These are phyloP conservation scores for Phytophthora pistaciae DNA, from an alignment of 352 stramenopile species.

Conservation along the genomic window DNA sequence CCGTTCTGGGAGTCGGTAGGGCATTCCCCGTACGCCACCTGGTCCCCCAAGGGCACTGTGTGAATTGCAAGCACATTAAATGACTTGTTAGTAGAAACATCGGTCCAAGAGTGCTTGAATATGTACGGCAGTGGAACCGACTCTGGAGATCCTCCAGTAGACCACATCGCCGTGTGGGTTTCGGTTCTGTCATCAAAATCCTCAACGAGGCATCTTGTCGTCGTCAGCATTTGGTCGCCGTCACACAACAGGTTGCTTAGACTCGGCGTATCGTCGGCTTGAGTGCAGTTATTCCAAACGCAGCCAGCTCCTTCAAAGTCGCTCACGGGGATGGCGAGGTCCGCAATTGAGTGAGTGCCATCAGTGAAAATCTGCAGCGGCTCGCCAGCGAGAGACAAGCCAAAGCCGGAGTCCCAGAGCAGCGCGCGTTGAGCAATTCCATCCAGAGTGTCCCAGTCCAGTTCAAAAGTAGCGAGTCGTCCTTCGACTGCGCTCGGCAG, in stretches of 20 bases:
- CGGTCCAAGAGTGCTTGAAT: not conserved
- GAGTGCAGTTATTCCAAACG: slow-evolving; percentile 1
- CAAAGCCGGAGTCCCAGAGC: slow-evolving; percentile 5
- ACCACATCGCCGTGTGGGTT: not conserved
- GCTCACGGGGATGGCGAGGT: not conserved
- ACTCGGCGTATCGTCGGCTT: not conserved
- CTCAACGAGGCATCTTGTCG: not conserved
- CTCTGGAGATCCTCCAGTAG: not conserved
- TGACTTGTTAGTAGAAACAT: not conserved
- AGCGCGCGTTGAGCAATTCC: not conserved
- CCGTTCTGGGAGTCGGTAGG: not conserved
- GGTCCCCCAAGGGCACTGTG: not conserved
- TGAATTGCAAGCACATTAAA: not conserved
- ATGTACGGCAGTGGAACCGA: not conserved
- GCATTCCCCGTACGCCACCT: not conserved
- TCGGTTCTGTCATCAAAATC: not conserved
- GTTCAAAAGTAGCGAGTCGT: not conserved
- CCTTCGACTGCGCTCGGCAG: not conserved
- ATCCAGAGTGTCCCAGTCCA: slow-evolving; percentile 7
- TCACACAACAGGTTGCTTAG: slow-evolving; percentile 1
- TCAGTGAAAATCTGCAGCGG: slow-evolving; percentile 12
- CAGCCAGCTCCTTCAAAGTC: slow-evolving; percentile 8
- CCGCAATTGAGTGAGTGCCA: not conserved
- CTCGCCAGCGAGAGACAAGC: not conserved
- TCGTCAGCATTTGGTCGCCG: not conserved